A percentile compares a stretch with the other conserved stretches of the same genome.
phyloP scores from a whole-genome alignment of 2,329 filamentous ascomycete species.

The Fusarium verrucosum region DNA sequence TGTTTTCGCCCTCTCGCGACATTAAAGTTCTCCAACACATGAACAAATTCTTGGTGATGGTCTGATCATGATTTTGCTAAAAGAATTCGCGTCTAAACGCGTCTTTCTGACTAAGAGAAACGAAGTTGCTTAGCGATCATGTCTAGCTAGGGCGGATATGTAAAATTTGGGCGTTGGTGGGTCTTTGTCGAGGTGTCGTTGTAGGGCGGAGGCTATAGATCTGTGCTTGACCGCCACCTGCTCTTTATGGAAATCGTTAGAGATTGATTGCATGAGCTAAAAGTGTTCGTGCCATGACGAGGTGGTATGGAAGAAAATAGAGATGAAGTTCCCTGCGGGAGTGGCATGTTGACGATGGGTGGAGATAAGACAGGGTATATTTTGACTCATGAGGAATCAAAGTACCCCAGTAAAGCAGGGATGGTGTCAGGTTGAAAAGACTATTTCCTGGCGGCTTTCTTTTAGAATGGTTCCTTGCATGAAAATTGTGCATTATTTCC shows the following conservation, averaged over 20 bases:
- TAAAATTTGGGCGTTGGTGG: constrained; percentile 31
- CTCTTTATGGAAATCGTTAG: background rate
- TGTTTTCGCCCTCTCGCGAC: background rate
- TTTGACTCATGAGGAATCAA: background rate
- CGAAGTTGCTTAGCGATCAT: background rate
- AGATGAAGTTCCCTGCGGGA: background rate
- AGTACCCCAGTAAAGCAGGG: background rate
- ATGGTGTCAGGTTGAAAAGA: background rate
- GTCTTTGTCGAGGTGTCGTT: constrained; percentile 15
- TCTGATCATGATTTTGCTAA: background rate
- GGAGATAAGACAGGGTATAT: too few relatives aligned
- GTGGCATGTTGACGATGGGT: background rate
- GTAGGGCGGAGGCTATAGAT: constrained; percentile 30
- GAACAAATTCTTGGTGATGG: rapidly evolving
- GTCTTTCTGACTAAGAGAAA: background rate
- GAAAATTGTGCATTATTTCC: constrained; percentile 4
- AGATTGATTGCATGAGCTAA: background rate
- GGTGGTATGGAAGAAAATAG: too few relatives aligned
- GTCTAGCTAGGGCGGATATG: constrained; percentile 30
- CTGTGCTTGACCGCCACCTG: background rate
- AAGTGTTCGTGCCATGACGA: too few relatives aligned
- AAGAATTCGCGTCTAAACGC: rapidly evolving
- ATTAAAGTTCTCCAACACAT: background rate
- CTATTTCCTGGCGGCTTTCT: background rate
- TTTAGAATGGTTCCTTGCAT: background rate